These are phyloP conservation scores for Wilhelminamyces savonicus DNA, from an alignment of 805 yeast species.

Conservation along the genomic window DNA sequence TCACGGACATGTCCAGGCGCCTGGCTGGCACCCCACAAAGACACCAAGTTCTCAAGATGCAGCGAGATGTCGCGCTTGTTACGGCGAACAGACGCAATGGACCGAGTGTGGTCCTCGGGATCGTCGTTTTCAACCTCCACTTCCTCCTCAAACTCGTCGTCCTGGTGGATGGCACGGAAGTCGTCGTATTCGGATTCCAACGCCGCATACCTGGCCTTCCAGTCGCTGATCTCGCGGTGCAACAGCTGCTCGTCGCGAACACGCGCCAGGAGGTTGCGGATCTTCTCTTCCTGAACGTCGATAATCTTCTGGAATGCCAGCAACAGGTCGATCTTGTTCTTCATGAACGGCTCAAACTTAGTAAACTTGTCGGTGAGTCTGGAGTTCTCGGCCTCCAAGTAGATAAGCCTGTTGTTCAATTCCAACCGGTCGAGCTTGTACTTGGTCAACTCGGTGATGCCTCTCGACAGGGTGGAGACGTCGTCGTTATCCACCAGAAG, in stretches of 20 bases:
- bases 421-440: slow-evolving; percentile 39
- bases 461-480: slow-evolving; percentile 5
- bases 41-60: slow-evolving; percentile 30
- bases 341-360: slow-evolving; percentile 48
- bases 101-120: slow-evolving; percentile 5
- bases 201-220: slow-evolving; percentile 40
- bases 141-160: slow-evolving; percentile 25
- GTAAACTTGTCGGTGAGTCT: slow-evolving; percentile 32
- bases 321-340: slow-evolving; percentile 46
- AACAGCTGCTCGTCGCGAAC: slow-evolving; percentile 39
- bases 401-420: slow-evolving; percentile 36
- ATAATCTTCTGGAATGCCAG: slow-evolving; percentile 49
- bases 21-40: slow-evolving; percentile 21
- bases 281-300: slow-evolving; percentile 43
- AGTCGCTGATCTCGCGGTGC: slow-evolving; percentile 40
- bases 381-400: slow-evolving; percentile 42
- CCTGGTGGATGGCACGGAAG: slow-evolving; percentile 28
- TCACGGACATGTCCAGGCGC: slow-evolving; percentile 7
- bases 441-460: slow-evolving; percentile 27
- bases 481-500: slow-evolving; percentile 16
- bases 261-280: slow-evolving; percentile 34
- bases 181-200: slow-evolving; percentile 39
- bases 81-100: slow-evolving; percentile 12
- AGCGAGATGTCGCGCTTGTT: slow-evolving; percentile 24
- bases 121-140: slow-evolving; percentile 14